phyloP scores from a whole-genome alignment of 768 basidiomycete species.

The Suillus americanus region DNA sequence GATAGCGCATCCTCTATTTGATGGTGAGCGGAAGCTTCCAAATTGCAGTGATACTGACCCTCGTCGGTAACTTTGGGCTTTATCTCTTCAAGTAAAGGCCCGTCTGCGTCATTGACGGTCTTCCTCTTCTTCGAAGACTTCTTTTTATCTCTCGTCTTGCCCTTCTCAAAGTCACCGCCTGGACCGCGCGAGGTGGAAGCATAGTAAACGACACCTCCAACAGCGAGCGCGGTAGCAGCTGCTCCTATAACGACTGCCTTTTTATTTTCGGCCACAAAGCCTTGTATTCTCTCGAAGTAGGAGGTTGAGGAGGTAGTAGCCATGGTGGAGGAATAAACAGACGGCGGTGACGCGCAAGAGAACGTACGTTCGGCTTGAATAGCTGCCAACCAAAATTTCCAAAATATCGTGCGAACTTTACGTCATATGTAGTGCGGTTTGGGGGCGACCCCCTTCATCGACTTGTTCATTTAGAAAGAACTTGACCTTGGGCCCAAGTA shows the following conservation, averaged over 20 bases:
- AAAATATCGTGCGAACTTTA: not conserved
- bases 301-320: slow-evolving; percentile 23
- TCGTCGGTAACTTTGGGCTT: slow-evolving; percentile 42
- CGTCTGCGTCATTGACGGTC: slow-evolving; percentile 55
- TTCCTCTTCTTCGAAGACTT: slow-evolving; percentile 63
- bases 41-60: slow-evolving; percentile 19
- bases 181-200: slow-evolving; percentile 47
- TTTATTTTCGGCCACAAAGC: slow-evolving; percentile 77
- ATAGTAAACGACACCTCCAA: slow-evolving; percentile 74
- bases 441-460: too few species aligned
- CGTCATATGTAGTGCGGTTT: not conserved
- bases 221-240: slow-evolving; percentile 68
- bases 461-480: too few species aligned
- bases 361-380: not conserved
- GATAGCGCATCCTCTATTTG: slow-evolving; percentile 45
- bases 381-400: not conserved
- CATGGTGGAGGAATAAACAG: not conserved
- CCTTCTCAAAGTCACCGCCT: slow-evolving; percentile 42
- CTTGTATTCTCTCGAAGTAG: slow-evolving; percentile 62
- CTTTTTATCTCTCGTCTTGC: slow-evolving; percentile 48
- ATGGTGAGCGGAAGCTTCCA: slow-evolving; percentile 4
- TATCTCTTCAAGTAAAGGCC: slow-evolving; percentile 80
- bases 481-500: too few species aligned
- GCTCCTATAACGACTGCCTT: slow-evolving; percentile 71
- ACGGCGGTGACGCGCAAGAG: slow-evolving; percentile 3